Conservation (phyloP, 441 rosid species). For the Gossypium davidsonii region DNA sequence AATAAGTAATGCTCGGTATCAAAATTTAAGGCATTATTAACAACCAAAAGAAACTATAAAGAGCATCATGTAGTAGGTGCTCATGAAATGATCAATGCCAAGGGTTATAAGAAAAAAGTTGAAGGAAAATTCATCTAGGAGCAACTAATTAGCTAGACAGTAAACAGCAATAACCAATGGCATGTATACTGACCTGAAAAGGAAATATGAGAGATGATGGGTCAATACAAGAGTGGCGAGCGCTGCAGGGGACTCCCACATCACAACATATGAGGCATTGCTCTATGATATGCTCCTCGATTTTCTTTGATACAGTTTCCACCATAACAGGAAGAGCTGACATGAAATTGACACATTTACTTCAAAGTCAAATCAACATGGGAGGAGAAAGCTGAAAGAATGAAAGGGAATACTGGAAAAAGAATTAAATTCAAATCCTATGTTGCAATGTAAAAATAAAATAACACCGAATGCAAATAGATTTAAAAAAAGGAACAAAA, state of each 20-base stretch:
- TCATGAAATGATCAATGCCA: neutral
- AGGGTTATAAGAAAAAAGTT: neutral
- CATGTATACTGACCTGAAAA: slow-evolving; percentile 63
- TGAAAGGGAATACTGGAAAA: neutral
- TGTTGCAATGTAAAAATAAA: neutral
- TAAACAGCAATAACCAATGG: neutral
- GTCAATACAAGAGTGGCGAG: slow-evolving; percentile 79
- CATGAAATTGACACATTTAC: slow-evolving; percentile 18
- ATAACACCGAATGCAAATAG: neutral
- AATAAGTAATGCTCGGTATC: neutral
- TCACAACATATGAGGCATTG: slow-evolving; percentile 94
- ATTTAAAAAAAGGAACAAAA: neutral
- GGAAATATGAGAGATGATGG: slow-evolving; percentile 90
- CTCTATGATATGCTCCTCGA: slow-evolving; percentile 79
- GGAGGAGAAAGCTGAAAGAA: neutral
- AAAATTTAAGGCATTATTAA: neutral
- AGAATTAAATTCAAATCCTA: neutral
- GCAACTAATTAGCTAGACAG: neutral
- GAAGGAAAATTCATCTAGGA: neutral
- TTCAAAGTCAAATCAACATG: slow-evolving; percentile 1
- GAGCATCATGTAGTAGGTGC: neutral
- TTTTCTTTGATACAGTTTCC: slow-evolving; percentile 69
- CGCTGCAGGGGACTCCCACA: slow-evolving; percentile 84
- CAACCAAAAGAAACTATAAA: neutral
- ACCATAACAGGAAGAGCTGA: slow-evolving; percentile 80